Evolutionary conservation across 1,284 basidiomycete genomes (phyloP), one percentile per base, ranked within the genome.

Genomic region (Coniferiporia sulphurascens): DNA sequence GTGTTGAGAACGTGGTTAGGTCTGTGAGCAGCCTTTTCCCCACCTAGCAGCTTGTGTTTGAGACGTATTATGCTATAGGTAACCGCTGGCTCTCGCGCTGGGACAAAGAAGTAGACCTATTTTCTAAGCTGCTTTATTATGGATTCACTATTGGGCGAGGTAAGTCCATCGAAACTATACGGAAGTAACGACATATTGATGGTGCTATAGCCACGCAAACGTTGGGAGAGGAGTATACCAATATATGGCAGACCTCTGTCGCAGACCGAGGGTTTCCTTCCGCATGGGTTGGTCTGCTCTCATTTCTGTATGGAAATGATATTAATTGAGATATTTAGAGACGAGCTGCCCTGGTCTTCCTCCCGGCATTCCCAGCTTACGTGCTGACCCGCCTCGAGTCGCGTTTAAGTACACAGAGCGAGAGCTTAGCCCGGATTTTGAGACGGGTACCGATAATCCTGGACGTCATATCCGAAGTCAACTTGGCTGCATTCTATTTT

Each of bases 181-280:
- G 4, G 2, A n/a, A 55, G 4, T 22, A 27, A 15, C 15, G 15
- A n/a, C 21, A 10, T 35, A 41, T 43, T 51, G 1, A 51, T 52
- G 9, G 12, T 52, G 46, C 35, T 19, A 35, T 66, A 89, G 93
- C 87, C 2, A 80, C 78, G 2, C 92, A 93, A 71, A 93, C 91
- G 1, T 77, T 95, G 0, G 93, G 93, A 13, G 93, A 96, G 72
- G 93, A 96, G 70, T 96, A 96, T 68, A 94, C 92, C 0, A 90
- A 91, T 67, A 87, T 91, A 35, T 88, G 91, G 82, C 83, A 87
- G 56, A 83, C 85, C 59, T 84, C 85, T 12, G 68, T 73, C 15
- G 72, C 68, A 48, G 70, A 70, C 10, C 64, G 68, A 10, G 67
- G 70, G 13, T 68, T 73, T 38, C 70, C 70, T 46, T 85, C 82